phyloP scores from a whole-genome alignment of 73 alveolate species.

The Tetrahymena borealis region DNA sequence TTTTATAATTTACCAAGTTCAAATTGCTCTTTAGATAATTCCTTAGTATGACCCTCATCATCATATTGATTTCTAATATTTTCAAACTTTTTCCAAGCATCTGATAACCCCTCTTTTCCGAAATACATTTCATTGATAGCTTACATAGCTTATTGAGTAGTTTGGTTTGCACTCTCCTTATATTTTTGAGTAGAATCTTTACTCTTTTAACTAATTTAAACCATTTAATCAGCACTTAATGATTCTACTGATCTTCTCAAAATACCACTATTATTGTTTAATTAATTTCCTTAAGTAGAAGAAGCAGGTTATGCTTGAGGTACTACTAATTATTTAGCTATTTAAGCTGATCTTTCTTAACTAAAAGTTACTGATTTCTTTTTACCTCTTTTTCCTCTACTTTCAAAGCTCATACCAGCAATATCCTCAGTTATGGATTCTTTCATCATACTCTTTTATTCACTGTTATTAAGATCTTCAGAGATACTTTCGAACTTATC shows the following conservation, averaged over 20 bases:
- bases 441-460: background rate
- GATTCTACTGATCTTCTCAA: background rate
- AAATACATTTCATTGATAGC: background rate
- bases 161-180: background rate
- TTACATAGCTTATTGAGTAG: background rate
- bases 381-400: background rate
- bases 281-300: background rate
- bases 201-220: background rate
- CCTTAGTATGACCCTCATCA: background rate
- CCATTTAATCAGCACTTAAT: background rate
- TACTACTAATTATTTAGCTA: background rate
- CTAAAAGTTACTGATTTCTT: background rate
- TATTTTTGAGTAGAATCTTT: background rate
- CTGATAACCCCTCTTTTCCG: background rate
- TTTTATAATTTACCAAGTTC: background rate
- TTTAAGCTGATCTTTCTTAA: background rate
- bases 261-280: background rate
- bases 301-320: background rate
- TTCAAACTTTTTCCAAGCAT: background rate
- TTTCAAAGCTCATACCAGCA: conserved; percentile 2
- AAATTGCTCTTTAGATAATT: background rate
- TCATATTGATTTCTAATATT: background rate
- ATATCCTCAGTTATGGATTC: background rate
- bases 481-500: background rate
- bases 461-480: background rate